Percentiles rank a stretch among this genome's conserved stretches.
These are phyloP conservation scores for Secale cereale DNA, from an alignment of 176 grass and related monocot genomes.

Conservation along the genomic window DNA sequence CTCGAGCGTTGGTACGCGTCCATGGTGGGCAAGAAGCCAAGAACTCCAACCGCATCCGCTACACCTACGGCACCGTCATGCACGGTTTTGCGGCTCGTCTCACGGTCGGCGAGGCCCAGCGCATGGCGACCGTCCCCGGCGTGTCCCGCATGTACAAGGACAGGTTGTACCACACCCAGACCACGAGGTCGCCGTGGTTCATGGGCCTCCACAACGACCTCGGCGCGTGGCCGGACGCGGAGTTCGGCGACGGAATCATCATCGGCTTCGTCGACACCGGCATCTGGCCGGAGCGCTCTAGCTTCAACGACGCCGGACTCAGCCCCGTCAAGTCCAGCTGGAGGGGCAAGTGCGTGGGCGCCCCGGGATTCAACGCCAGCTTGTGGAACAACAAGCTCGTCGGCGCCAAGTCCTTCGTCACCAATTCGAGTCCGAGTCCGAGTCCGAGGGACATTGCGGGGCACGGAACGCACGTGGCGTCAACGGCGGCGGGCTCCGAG, in stretches of 20 bases:
- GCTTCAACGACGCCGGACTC: slow-evolving; percentile 31
- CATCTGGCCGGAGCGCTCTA: slow-evolving; percentile 45
- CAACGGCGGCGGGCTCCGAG: background rate
- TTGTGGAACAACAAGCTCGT: slow-evolving; percentile 55
- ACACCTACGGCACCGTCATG: slow-evolving; percentile 47
- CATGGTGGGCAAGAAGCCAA: slow-evolving; percentile 4
- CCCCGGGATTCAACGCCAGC: slow-evolving; percentile 34
- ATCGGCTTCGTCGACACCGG: slow-evolving; percentile 51
- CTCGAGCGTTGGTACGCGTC: slow-evolving; percentile 38
- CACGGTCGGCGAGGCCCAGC: slow-evolving; percentile 17
- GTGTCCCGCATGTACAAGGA: slow-evolving; percentile 31
- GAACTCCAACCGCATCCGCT: slow-evolving; percentile 9
- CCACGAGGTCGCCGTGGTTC: slow-evolving; percentile 49
- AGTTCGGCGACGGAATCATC: slow-evolving; percentile 42
- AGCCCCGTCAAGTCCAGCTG: background rate
- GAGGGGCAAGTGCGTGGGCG: slow-evolving; percentile 23
- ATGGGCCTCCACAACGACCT: slow-evolving; percentile 29
- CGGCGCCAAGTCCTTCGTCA: slow-evolving; percentile 17
- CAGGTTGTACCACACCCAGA: background rate
- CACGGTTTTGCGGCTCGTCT: slow-evolving; percentile 41
- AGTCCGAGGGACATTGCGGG: background rate
- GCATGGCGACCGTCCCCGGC: slow-evolving; percentile 17
- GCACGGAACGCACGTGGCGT: slow-evolving; percentile 26
- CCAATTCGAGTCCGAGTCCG: slow-evolving; percentile 4
- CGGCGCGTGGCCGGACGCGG: slow-evolving; percentile 22